Conservation (phyloP, 768 basidiomycete genomes). For the Gymnopilus junonius region DNA sequence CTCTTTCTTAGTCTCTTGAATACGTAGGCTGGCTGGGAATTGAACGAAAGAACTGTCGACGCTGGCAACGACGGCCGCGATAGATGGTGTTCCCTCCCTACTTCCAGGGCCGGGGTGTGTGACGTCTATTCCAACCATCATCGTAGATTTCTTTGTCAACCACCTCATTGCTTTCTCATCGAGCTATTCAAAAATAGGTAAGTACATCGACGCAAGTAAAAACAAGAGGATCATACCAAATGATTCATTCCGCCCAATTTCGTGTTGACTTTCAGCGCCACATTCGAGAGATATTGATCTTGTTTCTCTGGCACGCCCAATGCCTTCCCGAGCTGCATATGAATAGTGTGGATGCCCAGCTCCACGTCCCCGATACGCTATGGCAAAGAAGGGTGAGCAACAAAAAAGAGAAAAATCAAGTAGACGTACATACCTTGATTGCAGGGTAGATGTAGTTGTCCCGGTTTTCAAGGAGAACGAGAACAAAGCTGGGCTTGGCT, state of each 20-base stretch:
- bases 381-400: neutral
- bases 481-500: conserved; percentile 61
- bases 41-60: conserved; percentile 72
- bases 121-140: conserved; percentile 87
- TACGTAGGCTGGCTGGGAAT: conserved; percentile 73
- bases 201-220: neutral
- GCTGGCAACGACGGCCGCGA: conserved; percentile 84
- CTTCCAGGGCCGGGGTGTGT: conserved; percentile 79
- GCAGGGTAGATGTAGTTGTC: conserved; percentile 84
- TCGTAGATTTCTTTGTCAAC: conserved; percentile 70
- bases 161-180: conserved; percentile 60
- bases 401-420: neutral
- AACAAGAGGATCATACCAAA: conserved; percentile 32
- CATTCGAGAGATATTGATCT: conserved; percentile 83
- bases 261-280: conserved; percentile 81
- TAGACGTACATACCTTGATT: conserved; percentile 53
- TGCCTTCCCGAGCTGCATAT: conserved; percentile 70
- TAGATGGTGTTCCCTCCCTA: conserved; percentile 74
- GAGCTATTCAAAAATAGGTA: conserved; percentile 38
- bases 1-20: conserved; percentile 64
- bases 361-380: conserved; percentile 72
- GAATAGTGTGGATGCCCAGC: conserved; percentile 77
- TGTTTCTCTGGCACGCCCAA: conserved; percentile 57
- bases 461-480: conserved; percentile 67
- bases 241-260: conserved; percentile 88